These are phyloP conservation scores for Lasiosphaeria miniovina DNA, from an alignment of 495 filamentous ascomycete species.

Conservation along the genomic window DNA sequence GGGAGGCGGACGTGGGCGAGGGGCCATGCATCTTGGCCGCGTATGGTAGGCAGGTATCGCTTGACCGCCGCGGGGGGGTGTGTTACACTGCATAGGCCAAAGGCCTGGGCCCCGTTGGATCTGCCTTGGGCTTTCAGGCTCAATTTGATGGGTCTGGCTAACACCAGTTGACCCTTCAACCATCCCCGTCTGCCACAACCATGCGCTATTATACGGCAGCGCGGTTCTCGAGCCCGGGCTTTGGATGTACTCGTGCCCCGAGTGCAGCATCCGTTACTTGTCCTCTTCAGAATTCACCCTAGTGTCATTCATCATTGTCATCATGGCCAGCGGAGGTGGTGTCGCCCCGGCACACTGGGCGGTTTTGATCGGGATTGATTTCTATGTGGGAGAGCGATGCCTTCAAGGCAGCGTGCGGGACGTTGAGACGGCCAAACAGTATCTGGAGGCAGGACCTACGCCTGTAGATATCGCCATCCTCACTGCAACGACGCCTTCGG, in stretches of 20 bases:
- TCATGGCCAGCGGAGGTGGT: neutral
- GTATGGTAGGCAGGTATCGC: too few species aligned
- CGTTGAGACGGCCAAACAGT: constrained; percentile 6
- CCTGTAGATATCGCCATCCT: constrained; percentile 5
- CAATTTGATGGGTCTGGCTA: too few species aligned
- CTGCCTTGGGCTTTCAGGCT: too few species aligned
- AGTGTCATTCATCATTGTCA: constrained; percentile 1
- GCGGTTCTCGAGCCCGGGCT: neutral
- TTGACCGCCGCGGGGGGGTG: too few species aligned
- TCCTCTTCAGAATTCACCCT: neutral
- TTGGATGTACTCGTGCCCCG: too few species aligned
- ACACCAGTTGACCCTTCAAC: neutral
- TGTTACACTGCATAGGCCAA: too few species aligned
- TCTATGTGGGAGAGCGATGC: constrained; percentile 5
- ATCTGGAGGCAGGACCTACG: constrained; percentile 8
- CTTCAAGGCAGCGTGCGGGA: constrained; percentile 9
- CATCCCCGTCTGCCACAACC: too few species aligned
- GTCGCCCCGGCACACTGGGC: constrained; percentile 4
- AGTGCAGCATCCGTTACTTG: neutral
- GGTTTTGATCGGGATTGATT: constrained; percentile 8
- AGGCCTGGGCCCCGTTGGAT: too few species aligned
- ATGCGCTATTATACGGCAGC: too few species aligned
- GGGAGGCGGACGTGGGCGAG: too few species aligned
- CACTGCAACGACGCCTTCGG: constrained; percentile 5
- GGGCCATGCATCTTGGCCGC: too few species aligned